phyloP scores from a whole-genome alignment of 495 filamentous ascomycete species.

The Neurospora discreta region DNA sequence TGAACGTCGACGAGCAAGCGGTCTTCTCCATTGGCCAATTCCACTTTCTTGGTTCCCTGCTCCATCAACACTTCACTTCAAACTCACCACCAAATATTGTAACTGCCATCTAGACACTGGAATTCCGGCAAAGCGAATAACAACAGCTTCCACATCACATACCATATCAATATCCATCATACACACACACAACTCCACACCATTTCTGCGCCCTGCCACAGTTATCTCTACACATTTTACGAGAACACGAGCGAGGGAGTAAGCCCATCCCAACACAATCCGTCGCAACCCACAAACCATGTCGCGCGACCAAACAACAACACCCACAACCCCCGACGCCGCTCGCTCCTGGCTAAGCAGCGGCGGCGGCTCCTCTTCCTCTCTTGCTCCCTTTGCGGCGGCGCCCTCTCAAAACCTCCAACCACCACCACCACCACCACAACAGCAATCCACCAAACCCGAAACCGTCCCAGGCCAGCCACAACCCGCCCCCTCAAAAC shows the following conservation, averaged over 20 bases:
- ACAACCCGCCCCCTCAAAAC: not conserved
- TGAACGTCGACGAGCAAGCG: not conserved
- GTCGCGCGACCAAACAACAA: not conserved
- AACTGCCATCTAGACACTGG: not conserved
- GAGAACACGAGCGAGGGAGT: not conserved
- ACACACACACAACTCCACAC: no score
- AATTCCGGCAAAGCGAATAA: not conserved
- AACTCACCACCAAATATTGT: not conserved
- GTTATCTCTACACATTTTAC: not conserved
- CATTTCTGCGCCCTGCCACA: no score
- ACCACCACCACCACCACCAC: not conserved
- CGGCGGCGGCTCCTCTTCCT: not conserved
- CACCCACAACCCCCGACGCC: not conserved
- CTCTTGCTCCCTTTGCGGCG: not conserved
- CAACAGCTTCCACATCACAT: not conserved
- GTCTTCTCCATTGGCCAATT: not conserved
- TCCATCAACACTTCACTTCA: not conserved
- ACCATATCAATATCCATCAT: no score
- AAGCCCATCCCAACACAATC: not conserved
- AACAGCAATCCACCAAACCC: no score
- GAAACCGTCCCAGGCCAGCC: not conserved
- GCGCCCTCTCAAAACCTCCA: not conserved
- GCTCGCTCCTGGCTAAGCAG: not conserved
- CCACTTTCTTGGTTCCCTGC: not conserved
- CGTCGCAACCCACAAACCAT: not conserved